A percentile compares a stretch with the other conserved stretches of the same genome.
Evolutionary conservation across 2,329 filamentous ascomycete species (phyloP).

Genomic region (Huntiella bhutanensis): DNA sequence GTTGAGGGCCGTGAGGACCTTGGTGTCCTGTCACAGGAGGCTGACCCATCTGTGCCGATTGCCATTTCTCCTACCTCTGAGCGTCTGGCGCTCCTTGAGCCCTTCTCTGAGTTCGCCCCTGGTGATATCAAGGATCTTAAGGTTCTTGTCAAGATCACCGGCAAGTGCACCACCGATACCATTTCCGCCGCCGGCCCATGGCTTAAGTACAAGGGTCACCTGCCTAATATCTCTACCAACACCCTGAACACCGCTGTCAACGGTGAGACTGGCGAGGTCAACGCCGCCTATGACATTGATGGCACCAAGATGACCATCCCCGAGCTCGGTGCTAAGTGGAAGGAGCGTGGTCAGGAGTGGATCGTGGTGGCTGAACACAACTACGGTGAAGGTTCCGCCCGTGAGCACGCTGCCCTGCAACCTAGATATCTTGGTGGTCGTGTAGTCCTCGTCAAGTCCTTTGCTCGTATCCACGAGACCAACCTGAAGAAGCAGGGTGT

Average conservation of each 20-base stretch:
- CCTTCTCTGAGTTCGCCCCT: slow-evolving; percentile 67
- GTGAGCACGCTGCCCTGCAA: slow-evolving; percentile 79
- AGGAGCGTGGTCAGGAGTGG: slow-evolving; percentile 57
- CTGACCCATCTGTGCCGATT: slow-evolving; percentile 52
- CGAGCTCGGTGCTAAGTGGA: slow-evolving; percentile 72
- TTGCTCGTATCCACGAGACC: slow-evolving; percentile 86
- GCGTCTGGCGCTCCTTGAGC: slow-evolving; percentile 77
- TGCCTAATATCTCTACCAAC: slow-evolving; percentile 95
- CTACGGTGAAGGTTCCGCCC: slow-evolving; percentile 78
- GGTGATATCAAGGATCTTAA: slow-evolving; percentile 57
- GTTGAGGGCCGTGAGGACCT: slow-evolving; percentile 59
- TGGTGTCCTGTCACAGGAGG: slow-evolving; percentile 49
- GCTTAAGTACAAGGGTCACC: slow-evolving; percentile 98
- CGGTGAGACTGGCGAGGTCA: slow-evolving; percentile 79
- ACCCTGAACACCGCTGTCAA: slow-evolving; percentile 91
- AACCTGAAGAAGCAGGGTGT: slow-evolving; percentile 97
- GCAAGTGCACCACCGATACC: slow-evolving; percentile 97
- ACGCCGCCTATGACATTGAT: slow-evolving; percentile 74
- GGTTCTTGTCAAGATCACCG: slow-evolving; percentile 88
- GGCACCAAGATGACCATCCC: slow-evolving; percentile 62
- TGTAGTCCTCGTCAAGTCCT: slow-evolving; percentile 68
- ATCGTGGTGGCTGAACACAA: slow-evolving; percentile 95
- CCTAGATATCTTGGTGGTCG: slow-evolving; percentile 77
- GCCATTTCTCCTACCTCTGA: slow-evolving; percentile 73
- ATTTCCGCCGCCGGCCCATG: slow-evolving; percentile 93